Percentiles rank a stretch among this genome's conserved stretches.
These are phyloP conservation scores for Theobroma grandiflorum DNA, from an alignment of 441 rosid genomes.

Conservation along the genomic window DNA sequence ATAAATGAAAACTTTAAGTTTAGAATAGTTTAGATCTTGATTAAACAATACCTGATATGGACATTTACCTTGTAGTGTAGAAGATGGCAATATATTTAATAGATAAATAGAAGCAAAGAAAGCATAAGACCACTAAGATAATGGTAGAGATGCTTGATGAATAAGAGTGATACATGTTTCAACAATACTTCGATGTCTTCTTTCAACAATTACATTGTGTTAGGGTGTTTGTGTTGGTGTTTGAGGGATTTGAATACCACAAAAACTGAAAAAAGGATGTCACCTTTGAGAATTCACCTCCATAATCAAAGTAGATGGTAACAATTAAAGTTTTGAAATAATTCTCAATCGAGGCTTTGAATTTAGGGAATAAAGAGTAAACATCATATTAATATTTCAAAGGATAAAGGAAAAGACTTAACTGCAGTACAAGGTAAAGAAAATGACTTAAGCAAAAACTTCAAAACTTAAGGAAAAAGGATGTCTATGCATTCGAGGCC, in stretches of 20 bases:
- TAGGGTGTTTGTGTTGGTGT: neutral
- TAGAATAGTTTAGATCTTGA: no score
- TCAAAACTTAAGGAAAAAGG: no score
- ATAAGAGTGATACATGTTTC: neutral
- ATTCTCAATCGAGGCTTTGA: neutral
- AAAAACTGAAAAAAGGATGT: neutral
- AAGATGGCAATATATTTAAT: no score
- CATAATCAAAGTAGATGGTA: neutral
- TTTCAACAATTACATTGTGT: neutral
- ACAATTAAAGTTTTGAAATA: neutral
- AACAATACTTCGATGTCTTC: neutral
- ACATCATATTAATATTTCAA: neutral
- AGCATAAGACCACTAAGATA: no score
- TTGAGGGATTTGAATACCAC: neutral
- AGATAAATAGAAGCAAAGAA: no score
- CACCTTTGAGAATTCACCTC: neutral
- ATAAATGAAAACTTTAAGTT: no score
- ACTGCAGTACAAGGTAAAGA: no score
- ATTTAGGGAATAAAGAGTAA: neutral
- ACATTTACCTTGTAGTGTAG: no score
- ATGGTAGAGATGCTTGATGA: neutral
- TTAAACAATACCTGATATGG: no score
- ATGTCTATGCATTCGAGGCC: no score
- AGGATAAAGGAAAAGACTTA: neutral
- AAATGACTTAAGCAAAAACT: no score